Conservation (phyloP, 805 yeast genomes). For the Suhomyces tanzawaensis region DNA sequence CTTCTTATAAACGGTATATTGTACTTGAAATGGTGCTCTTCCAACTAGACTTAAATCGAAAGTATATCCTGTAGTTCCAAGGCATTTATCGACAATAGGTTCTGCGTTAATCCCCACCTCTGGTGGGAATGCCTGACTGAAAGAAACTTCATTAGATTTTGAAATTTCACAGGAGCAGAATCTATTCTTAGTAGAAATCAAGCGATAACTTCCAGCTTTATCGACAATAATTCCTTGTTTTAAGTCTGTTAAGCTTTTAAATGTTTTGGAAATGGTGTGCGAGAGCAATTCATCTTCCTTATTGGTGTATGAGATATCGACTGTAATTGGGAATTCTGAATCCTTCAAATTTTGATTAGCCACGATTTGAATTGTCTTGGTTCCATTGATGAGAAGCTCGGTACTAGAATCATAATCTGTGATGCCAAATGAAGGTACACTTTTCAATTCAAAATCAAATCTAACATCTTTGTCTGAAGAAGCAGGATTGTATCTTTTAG, state of each 20-base stretch:
- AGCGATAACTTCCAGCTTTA: conserved; percentile 64
- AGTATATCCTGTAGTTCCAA: conserved; percentile 81
- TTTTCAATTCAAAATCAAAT: conserved; percentile 25
- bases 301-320: conserved; percentile 16
- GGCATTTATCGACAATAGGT: conserved; percentile 80
- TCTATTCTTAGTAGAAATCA: conserved; percentile 54
- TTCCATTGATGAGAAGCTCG: conserved; percentile 26
- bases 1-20: conserved; percentile 56
- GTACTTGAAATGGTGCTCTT: conserved; percentile 74
- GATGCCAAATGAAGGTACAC: conserved; percentile 23
- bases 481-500: conserved; percentile 33
- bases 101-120: conserved; percentile 43
- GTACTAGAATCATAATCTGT: conserved; percentile 17
- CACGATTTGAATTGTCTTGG: conserved; percentile 22
- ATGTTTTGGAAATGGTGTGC: conserved; percentile 18
- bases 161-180: conserved; percentile 67
- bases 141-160: conserved; percentile 12
- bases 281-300: conserved; percentile 1
- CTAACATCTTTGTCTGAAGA: conserved; percentile 37
- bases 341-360: conserved; percentile 15
- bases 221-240: conserved; percentile 35
- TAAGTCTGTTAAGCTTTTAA: conserved; percentile 25
- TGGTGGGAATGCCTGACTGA: conserved; percentile 45
- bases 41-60: conserved; percentile 71
- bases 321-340: conserved; percentile 49